phyloP scores from a whole-genome alignment of 495 filamentous ascomycete species.

The Terfezia boudieri region DNA sequence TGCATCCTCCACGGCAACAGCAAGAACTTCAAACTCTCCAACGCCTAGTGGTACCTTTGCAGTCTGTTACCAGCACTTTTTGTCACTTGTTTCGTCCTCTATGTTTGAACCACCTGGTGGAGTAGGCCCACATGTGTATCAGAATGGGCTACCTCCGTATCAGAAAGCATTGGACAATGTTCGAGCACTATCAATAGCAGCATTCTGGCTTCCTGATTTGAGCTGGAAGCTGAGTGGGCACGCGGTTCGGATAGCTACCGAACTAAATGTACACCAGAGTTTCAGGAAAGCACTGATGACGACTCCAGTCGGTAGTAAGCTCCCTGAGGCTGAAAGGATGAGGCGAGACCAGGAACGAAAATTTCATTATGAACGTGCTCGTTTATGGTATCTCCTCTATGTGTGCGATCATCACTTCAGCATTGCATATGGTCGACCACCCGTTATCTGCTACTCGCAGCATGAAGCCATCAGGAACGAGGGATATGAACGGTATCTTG shows the following conservation, averaged over 20 bases:
- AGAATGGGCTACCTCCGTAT: not conserved
- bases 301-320: not conserved
- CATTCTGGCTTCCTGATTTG: conserved; percentile 24
- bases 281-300: conserved; percentile 25
- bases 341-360: not conserved
- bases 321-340: not conserved
- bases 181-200: conserved; percentile 21
- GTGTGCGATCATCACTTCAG: conserved; percentile 27
- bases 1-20: conserved; percentile 1
- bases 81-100: conserved; percentile 17
- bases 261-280: conserved; percentile 22
- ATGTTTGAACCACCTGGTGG: conserved; percentile 20
- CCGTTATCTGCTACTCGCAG: conserved; percentile 24
- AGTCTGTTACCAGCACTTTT: conserved; percentile 21
- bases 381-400: conserved; percentile 19
- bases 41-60: conserved; percentile 8
- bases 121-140: not conserved
- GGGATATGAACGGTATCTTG: conserved; percentile 28
- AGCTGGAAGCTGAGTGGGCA: conserved; percentile 24
- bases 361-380: not conserved
- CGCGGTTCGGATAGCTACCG: conserved; percentile 24
- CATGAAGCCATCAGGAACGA: conserved; percentile 27
- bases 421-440: conserved; percentile 23
- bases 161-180: conserved; percentile 17
- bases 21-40: conserved; percentile 13